Base-by-base conservation (phyloP, 768 basidiomycete species). In the Panellus pusillus region DNA sequence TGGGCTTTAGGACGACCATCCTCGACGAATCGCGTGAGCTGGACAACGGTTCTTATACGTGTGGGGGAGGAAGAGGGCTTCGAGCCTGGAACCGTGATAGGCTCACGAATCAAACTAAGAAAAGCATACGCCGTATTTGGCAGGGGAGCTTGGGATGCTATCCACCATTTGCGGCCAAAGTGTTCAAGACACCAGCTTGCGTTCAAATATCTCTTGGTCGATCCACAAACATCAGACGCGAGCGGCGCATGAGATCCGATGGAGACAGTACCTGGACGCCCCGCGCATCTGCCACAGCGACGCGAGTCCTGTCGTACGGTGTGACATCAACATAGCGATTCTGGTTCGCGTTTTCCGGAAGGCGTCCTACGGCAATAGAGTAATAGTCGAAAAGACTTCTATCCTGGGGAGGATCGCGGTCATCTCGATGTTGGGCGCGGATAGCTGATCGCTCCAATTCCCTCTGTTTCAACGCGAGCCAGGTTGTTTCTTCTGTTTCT, bases 131-230 rank as follows among this genome's bases (percentile, higher is more conserved):
- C 75, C 0, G 91, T 90, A 44, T 73, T 65, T 5, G 78, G 81
- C 31, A 92, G 70, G 0, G 93, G 91, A 0, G 92, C 93, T 65
- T 94, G 92, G 0, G 89, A 79, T 3, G 91, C 90, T 53, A 94
- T 88, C 88, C 91, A 92, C 82, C 82, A 85, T 63, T 84, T 88
- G 29, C 77, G 78, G 7, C 92, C 89, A 45, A 73, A 79, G 24
- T 76, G 70, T 65, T 94, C 93, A 41, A 79, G 74, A n/a, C 93
- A 84, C 87, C 91, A 93, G 63, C 80, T 91, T 13, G 87, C 93
- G 62, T 95, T 93, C 32, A 95, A 66, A 67, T 94, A 95, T 44
- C 80, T 70, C 12, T 79, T 35, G 32, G 14, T 3, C 24, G 24
- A 24, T 24, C 24, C 2, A 35, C 14, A 35, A 9, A 8, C 2